Percentiles rank a stretch among this genome's conserved stretches.
These are phyloP conservation scores for Macrophomina tecta DNA, from an alignment of 2,329 filamentous ascomycete species.

Conservation along the genomic window DNA sequence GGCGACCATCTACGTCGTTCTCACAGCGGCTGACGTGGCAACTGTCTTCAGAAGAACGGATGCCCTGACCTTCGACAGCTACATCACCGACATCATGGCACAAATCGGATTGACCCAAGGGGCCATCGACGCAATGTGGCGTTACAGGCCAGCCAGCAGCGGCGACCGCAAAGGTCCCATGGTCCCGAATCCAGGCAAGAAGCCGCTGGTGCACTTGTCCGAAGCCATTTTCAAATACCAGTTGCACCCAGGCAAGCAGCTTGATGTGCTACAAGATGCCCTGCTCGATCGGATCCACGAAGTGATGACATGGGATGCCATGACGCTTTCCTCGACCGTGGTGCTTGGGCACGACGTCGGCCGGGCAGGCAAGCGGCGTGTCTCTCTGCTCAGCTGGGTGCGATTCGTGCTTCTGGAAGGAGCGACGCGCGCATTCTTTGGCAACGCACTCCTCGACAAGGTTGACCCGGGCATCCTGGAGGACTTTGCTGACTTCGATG, in stretches of 20 bases:
- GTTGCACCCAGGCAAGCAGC: constrained; percentile 17
- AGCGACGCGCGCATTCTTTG: constrained; percentile 10
- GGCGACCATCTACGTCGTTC: constrained; percentile 6
- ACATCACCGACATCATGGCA: constrained; percentile 14
- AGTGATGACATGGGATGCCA: neutral
- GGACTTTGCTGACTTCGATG: constrained; percentile 20
- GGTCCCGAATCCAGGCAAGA: constrained; percentile 2
- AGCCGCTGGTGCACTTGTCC: constrained; percentile 18
- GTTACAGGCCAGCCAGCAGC: neutral
- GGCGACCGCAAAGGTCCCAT: neutral
- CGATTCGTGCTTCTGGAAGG: neutral
- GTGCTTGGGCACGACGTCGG: neutral
- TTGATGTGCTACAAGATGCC: constrained; percentile 10
- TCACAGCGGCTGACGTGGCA: constrained; percentile 1
- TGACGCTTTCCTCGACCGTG: neutral
- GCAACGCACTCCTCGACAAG: neutral
- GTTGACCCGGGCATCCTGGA: constrained; percentile 4
- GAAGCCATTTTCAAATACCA: constrained; percentile 16
- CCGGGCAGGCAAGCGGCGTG: neutral
- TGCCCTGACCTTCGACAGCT: constrained; percentile 18
- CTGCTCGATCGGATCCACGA: neutral
- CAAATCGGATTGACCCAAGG: neutral
- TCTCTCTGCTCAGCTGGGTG: constrained; percentile 14
- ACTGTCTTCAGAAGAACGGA: constrained; percentile 3
- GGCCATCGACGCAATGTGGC: constrained; percentile 2